Evolutionary conservation across 192 early-diverging fungal species (phyloP).

Genomic region (Phycomyces blakesleeanus): DNA sequence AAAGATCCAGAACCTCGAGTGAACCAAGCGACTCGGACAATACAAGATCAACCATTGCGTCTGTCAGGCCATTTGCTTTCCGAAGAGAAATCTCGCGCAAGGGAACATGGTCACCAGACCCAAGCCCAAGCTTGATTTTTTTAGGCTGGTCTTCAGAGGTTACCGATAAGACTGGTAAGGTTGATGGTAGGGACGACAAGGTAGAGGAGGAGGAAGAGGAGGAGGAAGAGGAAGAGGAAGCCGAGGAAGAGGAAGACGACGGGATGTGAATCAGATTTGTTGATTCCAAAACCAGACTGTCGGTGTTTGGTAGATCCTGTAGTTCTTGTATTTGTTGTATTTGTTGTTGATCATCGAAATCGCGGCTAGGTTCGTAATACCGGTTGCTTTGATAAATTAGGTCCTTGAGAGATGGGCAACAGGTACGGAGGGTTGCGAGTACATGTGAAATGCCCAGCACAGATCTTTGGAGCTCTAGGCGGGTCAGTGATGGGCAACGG

Average conservation of each 20-base stretch:
- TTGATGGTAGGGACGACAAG: too few species aligned
- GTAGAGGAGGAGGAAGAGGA: too few species aligned
- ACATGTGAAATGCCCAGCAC: constrained; percentile 20
- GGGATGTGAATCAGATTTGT: too few species aligned
- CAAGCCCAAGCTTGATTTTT: too few species aligned
- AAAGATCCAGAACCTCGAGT: background rate
- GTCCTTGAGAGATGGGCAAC: constrained; percentile 8
- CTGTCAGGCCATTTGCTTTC: background rate
- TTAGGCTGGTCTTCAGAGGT: too few species aligned
- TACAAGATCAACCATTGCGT: background rate
- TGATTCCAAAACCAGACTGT: background rate
- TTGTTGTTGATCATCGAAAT: background rate
- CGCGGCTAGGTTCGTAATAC: background rate
- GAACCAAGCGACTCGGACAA: background rate
- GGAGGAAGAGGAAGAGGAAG: too few species aligned
- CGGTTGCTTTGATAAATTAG: constrained; percentile 16
- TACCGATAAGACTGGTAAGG: too few species aligned
- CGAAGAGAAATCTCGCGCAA: background rate
- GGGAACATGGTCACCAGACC: too few species aligned
- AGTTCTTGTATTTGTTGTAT: too few species aligned
- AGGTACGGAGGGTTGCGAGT: background rate
- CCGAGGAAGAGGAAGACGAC: too few species aligned
- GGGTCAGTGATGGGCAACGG: constrained; percentile 1
- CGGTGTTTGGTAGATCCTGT: background rate
- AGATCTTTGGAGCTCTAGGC: background rate